Evolutionary conservation across 257 asterid species (phyloP).

Genomic region (Solanum chiquidenum): DNA sequence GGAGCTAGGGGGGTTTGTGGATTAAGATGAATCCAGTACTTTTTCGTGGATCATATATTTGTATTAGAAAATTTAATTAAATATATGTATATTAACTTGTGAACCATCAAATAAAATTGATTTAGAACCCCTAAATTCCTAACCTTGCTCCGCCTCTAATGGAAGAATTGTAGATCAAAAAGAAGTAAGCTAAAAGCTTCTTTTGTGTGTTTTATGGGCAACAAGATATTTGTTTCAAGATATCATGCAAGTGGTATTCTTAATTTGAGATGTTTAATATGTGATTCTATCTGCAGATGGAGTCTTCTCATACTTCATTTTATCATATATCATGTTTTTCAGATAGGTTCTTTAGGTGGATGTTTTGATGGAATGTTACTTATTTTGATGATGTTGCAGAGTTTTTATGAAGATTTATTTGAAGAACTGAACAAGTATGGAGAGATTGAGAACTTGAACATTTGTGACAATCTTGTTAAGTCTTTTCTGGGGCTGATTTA

Average conservation of each 20-base stretch:
- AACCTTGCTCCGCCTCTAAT: too few species aligned
- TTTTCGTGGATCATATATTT: too few species aligned
- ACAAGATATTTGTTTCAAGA: background rate
- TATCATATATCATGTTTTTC: background rate
- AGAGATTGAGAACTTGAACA: constrained; percentile 18
- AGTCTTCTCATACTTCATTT: background rate
- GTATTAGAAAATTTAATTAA: too few species aligned
- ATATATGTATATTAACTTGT: too few species aligned
- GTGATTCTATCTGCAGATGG: background rate
- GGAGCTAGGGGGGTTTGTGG: too few species aligned
- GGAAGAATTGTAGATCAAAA: background rate
- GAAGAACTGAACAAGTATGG: constrained; percentile 22
- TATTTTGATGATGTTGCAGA: background rate
- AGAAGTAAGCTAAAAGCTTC: background rate
- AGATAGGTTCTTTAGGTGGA: background rate
- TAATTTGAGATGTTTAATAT: background rate
- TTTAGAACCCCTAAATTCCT: too few species aligned
- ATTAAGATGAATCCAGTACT: too few species aligned
- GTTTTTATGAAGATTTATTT: constrained; percentile 18
- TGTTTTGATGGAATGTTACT: background rate
- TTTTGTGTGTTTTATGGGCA: background rate
- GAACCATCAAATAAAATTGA: too few species aligned
- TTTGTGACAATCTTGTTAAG: constrained; percentile 21
- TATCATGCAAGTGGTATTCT: background rate
- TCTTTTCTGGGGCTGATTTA: background rate